Conservation (phyloP, 1,284 basidiomycete genomes). For the Termitomyces sp. region DNA sequence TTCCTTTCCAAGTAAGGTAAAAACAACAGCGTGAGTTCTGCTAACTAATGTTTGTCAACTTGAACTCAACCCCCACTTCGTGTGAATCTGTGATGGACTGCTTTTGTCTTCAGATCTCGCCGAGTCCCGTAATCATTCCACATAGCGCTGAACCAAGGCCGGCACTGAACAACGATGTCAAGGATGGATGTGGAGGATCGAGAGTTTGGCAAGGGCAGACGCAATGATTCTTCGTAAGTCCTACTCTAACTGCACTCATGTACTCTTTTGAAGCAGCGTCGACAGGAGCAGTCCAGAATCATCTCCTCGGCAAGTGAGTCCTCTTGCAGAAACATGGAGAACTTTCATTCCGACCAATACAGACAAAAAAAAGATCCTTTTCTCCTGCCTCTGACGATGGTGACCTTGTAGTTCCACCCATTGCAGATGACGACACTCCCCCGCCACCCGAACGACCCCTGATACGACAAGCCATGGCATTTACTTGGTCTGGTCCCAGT, state of each 20-base stretch:
- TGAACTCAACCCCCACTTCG: not conserved
- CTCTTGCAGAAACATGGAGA: conserved; percentile 4
- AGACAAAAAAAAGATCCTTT: conserved; percentile 41
- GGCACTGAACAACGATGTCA: conserved; percentile 8
- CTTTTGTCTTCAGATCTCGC: not conserved
- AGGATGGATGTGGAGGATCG: conserved; percentile 11
- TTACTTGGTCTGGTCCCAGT: conserved; percentile 28
- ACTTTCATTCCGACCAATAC: conserved; percentile 3
- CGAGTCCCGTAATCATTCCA: not conserved
- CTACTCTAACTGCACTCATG: not conserved
- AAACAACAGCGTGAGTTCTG: not conserved
- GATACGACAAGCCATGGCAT: conserved; percentile 51
- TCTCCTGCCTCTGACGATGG: conserved; percentile 50
- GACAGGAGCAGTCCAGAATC: conserved; percentile 52
- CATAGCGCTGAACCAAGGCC: not conserved
- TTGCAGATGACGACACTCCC: conserved; percentile 39
- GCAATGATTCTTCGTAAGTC: conserved; percentile 28
- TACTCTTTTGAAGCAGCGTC: not conserved
- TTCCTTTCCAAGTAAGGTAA: conserved; percentile 5
- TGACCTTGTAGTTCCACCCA: conserved; percentile 30
- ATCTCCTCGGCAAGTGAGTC: conserved; percentile 40
- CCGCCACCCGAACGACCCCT: conserved; percentile 43
- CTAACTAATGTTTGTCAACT: not conserved
- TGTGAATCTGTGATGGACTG: conserved; percentile 4
- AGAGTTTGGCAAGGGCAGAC: conserved; percentile 21